phyloP scores from a whole-genome alignment of 495 filamentous ascomycete genomes.

The Neurospora sp. region DNA sequence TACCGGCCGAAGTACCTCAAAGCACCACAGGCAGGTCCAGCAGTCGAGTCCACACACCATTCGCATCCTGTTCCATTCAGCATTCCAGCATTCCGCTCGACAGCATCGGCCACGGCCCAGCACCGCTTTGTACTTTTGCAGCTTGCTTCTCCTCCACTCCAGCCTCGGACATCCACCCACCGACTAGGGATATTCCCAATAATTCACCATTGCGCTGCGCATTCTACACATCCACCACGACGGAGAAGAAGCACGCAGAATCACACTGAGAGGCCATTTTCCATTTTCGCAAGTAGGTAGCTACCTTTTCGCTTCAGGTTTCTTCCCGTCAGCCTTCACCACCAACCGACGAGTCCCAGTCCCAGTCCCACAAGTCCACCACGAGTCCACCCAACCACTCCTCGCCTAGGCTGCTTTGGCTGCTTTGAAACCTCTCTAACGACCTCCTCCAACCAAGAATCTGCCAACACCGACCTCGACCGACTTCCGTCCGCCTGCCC shows the following conservation, averaged over 20 bases:
- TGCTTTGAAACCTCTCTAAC: slow-evolving; percentile 1
- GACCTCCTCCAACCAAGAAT: background rate
- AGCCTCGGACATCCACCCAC: background rate
- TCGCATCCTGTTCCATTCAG: background rate
- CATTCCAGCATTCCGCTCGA: background rate
- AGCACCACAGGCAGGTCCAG: background rate
- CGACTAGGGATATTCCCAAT: background rate
- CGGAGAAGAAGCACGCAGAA: background rate
- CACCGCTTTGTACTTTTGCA: background rate
- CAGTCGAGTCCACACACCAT: background rate
- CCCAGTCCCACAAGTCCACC: background rate
- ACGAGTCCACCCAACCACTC: background rate
- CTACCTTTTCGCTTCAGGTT: background rate
- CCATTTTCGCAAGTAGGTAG: background rate
- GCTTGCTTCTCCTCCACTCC: background rate
- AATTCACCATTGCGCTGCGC: background rate
- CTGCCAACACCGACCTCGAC: background rate
- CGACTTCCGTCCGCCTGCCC: background rate
- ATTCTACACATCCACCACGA: background rate
- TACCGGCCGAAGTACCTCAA: background rate
- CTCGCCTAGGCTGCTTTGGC: background rate
- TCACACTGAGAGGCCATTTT: background rate
- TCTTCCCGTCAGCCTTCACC: background rate
- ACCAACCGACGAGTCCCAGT: background rate
- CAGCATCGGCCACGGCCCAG: background rate